These are phyloP conservation scores for Aeschynomene evenia DNA, from an alignment of 306 rosid genomes.

Conservation along the genomic window DNA sequence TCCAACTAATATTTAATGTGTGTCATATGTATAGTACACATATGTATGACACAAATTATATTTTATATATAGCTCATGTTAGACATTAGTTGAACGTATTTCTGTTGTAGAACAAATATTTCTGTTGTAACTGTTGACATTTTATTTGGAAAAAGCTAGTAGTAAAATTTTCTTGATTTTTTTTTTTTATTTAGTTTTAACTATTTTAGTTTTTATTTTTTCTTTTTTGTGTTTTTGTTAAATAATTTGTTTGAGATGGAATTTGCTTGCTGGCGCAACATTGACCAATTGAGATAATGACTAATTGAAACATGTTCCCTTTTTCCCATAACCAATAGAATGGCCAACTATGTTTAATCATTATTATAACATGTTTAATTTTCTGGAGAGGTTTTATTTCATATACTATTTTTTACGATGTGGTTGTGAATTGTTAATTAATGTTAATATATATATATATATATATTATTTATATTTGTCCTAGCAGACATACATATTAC, in stretches of 20 bases:
- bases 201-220: not conserved
- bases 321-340: conserved; percentile 9
- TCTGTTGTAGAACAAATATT: too few species aligned
- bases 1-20: too few species aligned
- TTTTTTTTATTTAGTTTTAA: not conserved
- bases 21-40: too few species aligned
- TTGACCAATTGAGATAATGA: not conserved
- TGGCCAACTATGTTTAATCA: not conserved
- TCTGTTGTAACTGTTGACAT: not conserved
- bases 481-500: not conserved
- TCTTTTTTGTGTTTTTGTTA: not conserved
- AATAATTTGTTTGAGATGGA: not conserved
- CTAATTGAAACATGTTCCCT: not conserved
- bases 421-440: conserved; percentile 1
- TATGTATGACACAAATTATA: too few species aligned
- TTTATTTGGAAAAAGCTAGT: not conserved
- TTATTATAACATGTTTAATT: not conserved
- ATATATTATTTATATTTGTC: conserved; percentile 5
- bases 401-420: too few species aligned
- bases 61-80: too few species aligned
- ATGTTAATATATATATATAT: too few species aligned
- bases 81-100: too few species aligned
- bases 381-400: not conserved
- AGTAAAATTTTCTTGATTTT: not conserved
- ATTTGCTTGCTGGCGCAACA: not conserved